Conservation (phyloP, 2,329 filamentous ascomycete genomes). For the Lecanicillium sp. region DNA sequence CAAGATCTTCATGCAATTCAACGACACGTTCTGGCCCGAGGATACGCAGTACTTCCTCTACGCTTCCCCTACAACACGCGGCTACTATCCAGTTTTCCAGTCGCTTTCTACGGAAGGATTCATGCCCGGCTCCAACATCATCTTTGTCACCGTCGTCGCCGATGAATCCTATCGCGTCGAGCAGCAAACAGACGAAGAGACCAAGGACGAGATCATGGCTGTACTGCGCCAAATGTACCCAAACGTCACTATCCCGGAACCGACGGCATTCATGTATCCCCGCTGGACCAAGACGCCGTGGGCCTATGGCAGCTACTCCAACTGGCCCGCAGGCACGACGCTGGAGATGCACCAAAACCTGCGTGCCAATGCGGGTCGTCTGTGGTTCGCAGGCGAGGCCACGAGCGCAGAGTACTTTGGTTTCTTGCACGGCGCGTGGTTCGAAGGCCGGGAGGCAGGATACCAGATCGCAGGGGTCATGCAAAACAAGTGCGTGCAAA, state of each 20-base stretch:
- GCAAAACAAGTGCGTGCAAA: slow-evolving; percentile 16
- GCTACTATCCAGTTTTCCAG: slow-evolving; percentile 55
- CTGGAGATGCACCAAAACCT: slow-evolving; percentile 63
- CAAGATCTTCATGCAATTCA: slow-evolving; percentile 66
- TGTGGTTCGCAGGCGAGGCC: slow-evolving; percentile 62
- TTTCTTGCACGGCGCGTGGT: slow-evolving; percentile 58
- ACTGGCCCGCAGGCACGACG: slow-evolving; percentile 59
- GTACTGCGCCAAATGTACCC: slow-evolving; percentile 59
- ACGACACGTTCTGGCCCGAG: slow-evolving; percentile 56
- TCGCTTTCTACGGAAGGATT: slow-evolving; percentile 54
- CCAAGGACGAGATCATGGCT: slow-evolving; percentile 48
- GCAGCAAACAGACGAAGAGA: slow-evolving; percentile 51
- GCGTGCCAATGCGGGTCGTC: slow-evolving; percentile 53
- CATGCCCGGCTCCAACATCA: slow-evolving; percentile 53
- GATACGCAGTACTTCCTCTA: slow-evolving; percentile 40
- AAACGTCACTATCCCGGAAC: slow-evolving; percentile 48
- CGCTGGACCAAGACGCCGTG: slow-evolving; percentile 43
- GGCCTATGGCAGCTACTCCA: slow-evolving; percentile 58
- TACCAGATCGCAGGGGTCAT: slow-evolving; percentile 34
- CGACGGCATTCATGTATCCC: slow-evolving; percentile 55
- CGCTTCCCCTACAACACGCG: slow-evolving; percentile 35
- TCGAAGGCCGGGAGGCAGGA: slow-evolving; percentile 47
- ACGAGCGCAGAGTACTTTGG: slow-evolving; percentile 59
- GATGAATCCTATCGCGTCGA: slow-evolving; percentile 53
- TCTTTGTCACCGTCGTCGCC: slow-evolving; percentile 58